Evolutionary conservation across 495 filamentous ascomycete genomes (phyloP), one percentile per base, ranked within the genome.

Genomic region (Copromyces sp.): DNA sequence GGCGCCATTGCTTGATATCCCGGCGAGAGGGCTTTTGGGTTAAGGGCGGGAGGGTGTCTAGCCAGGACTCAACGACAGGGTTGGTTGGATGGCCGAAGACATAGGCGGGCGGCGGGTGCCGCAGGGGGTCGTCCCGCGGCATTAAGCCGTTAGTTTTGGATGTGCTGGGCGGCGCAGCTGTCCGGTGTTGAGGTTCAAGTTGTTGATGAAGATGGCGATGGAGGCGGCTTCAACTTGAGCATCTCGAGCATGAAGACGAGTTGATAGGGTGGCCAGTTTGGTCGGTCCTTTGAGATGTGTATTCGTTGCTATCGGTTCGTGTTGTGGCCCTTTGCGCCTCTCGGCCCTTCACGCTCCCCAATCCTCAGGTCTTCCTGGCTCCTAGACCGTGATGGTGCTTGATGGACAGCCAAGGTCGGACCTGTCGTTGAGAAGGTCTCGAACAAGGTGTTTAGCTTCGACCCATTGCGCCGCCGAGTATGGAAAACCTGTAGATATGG

Each of bases 51-150:
- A 79, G 68, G 3, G 69, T 61, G 16, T 78, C 77, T 9, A 78
- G 75, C 78, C 78, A 79, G 20, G 75, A 69, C 69, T 79, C 78
- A 70, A 78, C 73, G 12, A 47, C 20, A 17, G 73, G 75, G 39
- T 74, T 72, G 24, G 24, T 65, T 16, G 53, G 53, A 35, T 65
- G 53, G 32, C 35, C 14, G 53, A 35, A 35, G 29, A 65, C 53
- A 65, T 35, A 17, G 53, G 14, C 53, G 53, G 12, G 53, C 53
- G 53, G 53, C 53, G 53, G 53, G 29, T 65, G 53, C 53, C 53
- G 29, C 53, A 35, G 29, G 53, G 53, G 14, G 29, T 17, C 14
- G 29, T 35, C 29, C 53, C 53, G 53, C 53, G 29, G 53, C 53
- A 65, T 65, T 37, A 65, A 65, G 53, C 6, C 14, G 53, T 65